phyloP scores from a whole-genome alignment of 345 rosid species.

The Ricinus communis region DNA sequence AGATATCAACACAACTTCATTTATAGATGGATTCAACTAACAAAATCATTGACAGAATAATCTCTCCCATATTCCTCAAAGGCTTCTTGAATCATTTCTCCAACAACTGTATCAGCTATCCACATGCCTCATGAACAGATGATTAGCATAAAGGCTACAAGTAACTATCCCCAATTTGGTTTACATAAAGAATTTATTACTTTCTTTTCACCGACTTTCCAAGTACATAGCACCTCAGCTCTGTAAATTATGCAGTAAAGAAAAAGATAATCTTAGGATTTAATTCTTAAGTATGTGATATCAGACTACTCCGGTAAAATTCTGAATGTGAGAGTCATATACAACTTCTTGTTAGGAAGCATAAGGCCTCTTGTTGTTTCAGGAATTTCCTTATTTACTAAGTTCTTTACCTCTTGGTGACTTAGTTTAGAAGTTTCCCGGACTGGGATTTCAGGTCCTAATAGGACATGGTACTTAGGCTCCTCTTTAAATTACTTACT shows the following conservation, averaged over 20 bases:
- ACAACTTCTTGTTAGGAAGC: background rate
- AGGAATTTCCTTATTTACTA: background rate
- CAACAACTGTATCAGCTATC: background rate
- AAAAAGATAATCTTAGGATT: background rate
- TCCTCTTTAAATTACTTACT: background rate
- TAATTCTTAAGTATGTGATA: background rate
- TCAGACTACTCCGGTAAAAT: background rate
- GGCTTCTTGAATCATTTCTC: background rate
- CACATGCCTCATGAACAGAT: background rate
- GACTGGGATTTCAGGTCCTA: background rate
- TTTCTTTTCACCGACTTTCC: background rate
- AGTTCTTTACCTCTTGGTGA: no score
- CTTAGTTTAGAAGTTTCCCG: background rate
- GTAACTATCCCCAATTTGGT: background rate
- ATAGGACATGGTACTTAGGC: background rate
- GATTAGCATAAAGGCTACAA: background rate
- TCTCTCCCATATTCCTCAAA: background rate
- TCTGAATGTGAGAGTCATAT: background rate
- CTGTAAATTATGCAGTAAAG: background rate
- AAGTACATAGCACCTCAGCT: background rate
- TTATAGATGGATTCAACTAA: background rate
- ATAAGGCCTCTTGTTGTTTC: background rate
- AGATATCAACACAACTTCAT: background rate
- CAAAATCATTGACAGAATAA: background rate
- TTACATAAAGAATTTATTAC: background rate